phyloP scores from a whole-genome alignment of 495 filamentous ascomycete species.

The Eremomyces bilateralis region DNA sequence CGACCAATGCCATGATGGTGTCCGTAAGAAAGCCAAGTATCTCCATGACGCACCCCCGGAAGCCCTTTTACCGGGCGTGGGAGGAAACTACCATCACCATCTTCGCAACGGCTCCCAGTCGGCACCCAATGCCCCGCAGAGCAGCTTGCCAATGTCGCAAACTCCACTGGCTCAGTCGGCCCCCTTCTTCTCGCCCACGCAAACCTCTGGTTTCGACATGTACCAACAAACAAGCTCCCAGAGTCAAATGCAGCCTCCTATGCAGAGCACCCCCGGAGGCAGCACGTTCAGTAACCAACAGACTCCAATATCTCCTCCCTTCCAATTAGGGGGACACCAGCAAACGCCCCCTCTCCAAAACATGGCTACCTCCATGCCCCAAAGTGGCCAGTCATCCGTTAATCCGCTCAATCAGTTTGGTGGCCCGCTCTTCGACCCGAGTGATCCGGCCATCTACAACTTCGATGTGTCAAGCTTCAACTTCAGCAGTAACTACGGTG shows the following conservation, averaged over 20 bases:
- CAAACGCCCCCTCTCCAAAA: slow-evolving; percentile 19
- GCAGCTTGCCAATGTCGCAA: slow-evolving; percentile 1
- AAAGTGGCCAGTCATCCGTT: not conserved
- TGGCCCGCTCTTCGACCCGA: slow-evolving; percentile 51
- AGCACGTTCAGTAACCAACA: slow-evolving; percentile 12
- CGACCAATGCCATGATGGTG: slow-evolving; percentile 81
- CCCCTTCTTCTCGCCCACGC: not conserved
- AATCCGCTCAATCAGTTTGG: too few relatives aligned
- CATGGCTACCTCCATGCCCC: slow-evolving; percentile 5
- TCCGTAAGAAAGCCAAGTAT: slow-evolving; percentile 97
- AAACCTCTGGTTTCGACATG: not conserved
- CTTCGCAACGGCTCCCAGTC: too few relatives aligned
- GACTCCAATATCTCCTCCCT: slow-evolving; percentile 14
- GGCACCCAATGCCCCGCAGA: slow-evolving; percentile 8
- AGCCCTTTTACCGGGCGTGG: slow-evolving; percentile 37
- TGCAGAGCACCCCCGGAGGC: slow-evolving; percentile 9
- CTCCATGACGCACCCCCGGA: slow-evolving; percentile 86
- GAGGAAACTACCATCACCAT: slow-evolving; percentile 17
- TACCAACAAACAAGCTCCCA: not conserved
- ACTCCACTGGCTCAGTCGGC: not conserved
- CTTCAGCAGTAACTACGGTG: slow-evolving; percentile 88
- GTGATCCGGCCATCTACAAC: slow-evolving; percentile 76
- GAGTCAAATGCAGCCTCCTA: not conserved
- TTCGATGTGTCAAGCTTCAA: slow-evolving; percentile 85
- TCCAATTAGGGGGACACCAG: slow-evolving; percentile 11